Evolutionary conservation across 306 rosid genomes (phyloP), one percentile per base, ranked within the genome.

Genomic region (Carpinus fangiana): DNA sequence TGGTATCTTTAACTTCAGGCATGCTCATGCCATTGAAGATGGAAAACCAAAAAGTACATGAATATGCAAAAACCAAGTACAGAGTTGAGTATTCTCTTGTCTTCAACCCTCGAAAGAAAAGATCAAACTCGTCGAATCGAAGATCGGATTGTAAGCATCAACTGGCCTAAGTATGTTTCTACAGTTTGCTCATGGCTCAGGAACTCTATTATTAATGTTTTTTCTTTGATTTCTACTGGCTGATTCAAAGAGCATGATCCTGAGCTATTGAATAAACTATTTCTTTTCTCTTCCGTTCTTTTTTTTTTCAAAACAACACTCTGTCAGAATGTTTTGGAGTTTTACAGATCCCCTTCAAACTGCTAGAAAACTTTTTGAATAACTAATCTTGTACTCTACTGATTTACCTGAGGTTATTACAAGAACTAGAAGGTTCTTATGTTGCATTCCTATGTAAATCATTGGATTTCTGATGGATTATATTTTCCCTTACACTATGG

Each of bases 1-100:
- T 7, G 87, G 90, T n/a, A 51, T 80, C 59, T 69, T 87, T 62
- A 81, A 84, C 69, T 79, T 88, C 80, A 82, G 76, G 83, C 83
- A 84, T 52, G 48, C 74, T 18, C 84, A 28, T 31, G 0, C 66
- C 61, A 31, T 53, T 41, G 85, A 78, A 67, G 74, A 70, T 67
- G 87, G 59, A 75, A 71, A 80, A 73, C 61, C 13, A 3, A 74
- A 83, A 26, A 47, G 68, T 20, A 20, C 73, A 66, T 80, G 87
- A 83, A 36, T 31, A 74, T 14, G 73, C 34, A 64, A 20, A 60
- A 51, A 34, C 13, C 52, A 62, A 38, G 73, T 46, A 74, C 43
- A 48, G 52, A 56, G 17, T 11, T 23, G 12, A 31, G 69, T 6
- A 13, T 12, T 12, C 68, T 31, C 34, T 31, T 31, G 34, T 31